Percentiles rank a stretch among this genome's conserved stretches.
Evolutionary conservation across 2,329 filamentous ascomycete genomes (phyloP).

Genomic region (Diaporthe caulivora): DNA sequence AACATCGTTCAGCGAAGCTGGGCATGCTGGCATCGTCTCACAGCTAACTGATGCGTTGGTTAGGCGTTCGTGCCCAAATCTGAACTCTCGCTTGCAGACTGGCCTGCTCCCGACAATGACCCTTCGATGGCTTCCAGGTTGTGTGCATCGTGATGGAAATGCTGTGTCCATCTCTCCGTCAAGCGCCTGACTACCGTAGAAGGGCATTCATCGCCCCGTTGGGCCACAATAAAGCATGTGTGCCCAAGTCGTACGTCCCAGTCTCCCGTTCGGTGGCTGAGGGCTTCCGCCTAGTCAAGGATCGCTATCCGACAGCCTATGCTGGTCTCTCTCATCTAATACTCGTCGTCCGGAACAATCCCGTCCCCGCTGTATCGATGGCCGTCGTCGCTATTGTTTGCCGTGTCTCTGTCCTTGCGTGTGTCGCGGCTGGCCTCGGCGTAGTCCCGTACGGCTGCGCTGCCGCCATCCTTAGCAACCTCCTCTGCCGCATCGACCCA

Average conservation of each 20-base stretch:
- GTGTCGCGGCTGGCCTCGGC: slow-evolving; percentile 39
- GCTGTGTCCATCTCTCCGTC: slow-evolving; percentile 5
- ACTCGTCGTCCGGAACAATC: slow-evolving; percentile 67
- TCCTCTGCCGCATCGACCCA: slow-evolving; percentile 87
- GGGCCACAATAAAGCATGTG: background rate
- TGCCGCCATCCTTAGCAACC: slow-evolving; percentile 44
- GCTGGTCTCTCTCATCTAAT: slow-evolving; percentile 52
- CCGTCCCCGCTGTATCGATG: slow-evolving; percentile 66
- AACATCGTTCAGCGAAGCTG: background rate
- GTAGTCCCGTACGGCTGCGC: slow-evolving; percentile 42
- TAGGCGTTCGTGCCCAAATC: slow-evolving; percentile 4
- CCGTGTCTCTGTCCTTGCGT: slow-evolving; percentile 43
- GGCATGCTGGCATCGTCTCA: slow-evolving; percentile 18
- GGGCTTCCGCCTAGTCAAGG: slow-evolving; percentile 4
- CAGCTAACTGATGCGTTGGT: background rate
- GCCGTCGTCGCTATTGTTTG: slow-evolving; percentile 62
- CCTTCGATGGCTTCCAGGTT: background rate
- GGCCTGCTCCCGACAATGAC: background rate
- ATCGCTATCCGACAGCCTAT: background rate
- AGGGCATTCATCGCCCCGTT: background rate
- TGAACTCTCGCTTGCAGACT: background rate
- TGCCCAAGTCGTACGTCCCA: slow-evolving; percentile 16
- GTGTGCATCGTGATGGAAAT: background rate
- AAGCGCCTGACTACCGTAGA: slow-evolving; percentile 4
- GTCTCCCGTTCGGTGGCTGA: background rate